These are phyloP conservation scores for Farysia itapuensis DNA, from an alignment of 1,284 basidiomycete species.

Conservation along the genomic window DNA sequence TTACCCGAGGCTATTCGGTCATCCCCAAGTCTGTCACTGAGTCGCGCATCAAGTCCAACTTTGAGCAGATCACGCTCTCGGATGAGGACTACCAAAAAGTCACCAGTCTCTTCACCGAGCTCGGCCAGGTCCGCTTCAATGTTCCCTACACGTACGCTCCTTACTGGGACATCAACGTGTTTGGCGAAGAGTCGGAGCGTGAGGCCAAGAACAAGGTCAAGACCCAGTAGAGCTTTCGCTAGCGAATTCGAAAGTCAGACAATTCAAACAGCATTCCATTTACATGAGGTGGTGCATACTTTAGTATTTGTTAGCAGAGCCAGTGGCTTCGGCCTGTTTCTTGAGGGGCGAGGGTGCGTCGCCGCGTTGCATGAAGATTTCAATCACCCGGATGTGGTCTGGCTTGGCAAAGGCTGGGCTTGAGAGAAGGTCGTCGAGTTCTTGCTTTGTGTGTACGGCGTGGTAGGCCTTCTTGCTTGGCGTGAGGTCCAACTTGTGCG, in stretches of 20 bases:
- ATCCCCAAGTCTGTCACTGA: constrained; percentile 61
- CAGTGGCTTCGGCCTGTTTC: constrained; percentile 64
- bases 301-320: constrained; percentile 34
- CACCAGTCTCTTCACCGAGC: constrained; percentile 31
- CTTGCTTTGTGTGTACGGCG: constrained; percentile 68
- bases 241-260: too few species aligned
- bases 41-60: constrained; percentile 59
- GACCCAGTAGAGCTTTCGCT: constrained; percentile 23
- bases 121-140: constrained; percentile 58
- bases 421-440: constrained; percentile 69
- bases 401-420: constrained; percentile 67
- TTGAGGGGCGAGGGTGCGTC: constrained; percentile 73
- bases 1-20: constrained; percentile 57
- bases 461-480: constrained; percentile 67
- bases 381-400: constrained; percentile 73
- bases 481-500: constrained; percentile 62
- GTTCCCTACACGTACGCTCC: constrained; percentile 42
- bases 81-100: constrained; percentile 57
- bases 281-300: background rate
- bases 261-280: background rate
- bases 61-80: constrained; percentile 55
- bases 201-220: constrained; percentile 40
- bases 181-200: constrained; percentile 49
- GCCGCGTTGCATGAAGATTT: constrained; percentile 72
- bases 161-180: constrained; percentile 51